Percentiles rank a stretch among this genome's conserved stretches.
phyloP scores from a whole-genome alignment of 441 rosid genomes.

The Melastoma candidum region DNA sequence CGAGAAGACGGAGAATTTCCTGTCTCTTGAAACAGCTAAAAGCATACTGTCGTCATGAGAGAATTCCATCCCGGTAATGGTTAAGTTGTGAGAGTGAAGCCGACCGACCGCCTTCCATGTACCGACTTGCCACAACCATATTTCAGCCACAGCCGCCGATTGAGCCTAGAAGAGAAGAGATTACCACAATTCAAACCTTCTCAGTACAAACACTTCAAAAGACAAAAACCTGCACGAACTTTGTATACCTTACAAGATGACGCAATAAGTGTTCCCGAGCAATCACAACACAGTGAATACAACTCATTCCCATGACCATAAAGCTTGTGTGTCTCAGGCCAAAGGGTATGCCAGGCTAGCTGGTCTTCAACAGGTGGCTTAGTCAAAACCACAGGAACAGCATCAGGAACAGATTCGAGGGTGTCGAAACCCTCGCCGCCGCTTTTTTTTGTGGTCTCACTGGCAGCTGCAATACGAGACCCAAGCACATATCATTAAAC shows the following conservation, averaged over 20 bases:
- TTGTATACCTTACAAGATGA: conserved; percentile 83
- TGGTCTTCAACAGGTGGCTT: conserved; percentile 94
- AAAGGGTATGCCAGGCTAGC: conserved; percentile 78
- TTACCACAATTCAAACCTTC: neutral
- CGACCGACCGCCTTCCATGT: conserved; percentile 85
- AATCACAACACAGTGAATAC: conserved; percentile 75
- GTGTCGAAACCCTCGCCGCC: conserved; percentile 58
- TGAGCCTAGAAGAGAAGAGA: conserved; percentile 52
- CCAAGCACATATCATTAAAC: too few species aligned
- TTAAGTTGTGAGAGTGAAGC: conserved; percentile 85
- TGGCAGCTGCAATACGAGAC: conserved; percentile 43
- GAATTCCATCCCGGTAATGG: conserved; percentile 89
- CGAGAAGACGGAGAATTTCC: conserved; percentile 75
- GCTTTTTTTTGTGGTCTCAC: conserved; percentile 34
- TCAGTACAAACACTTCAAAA: neutral
- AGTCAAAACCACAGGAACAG: conserved; percentile 68
- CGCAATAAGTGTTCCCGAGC: conserved; percentile 72
- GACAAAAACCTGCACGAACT: too few species aligned
- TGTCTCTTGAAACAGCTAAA: conserved; percentile 87
- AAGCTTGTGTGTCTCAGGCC: conserved; percentile 96
- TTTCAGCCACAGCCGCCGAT: conserved; percentile 70
- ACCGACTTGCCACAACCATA: conserved; percentile 93
- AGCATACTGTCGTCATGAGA: conserved; percentile 72
- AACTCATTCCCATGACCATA: conserved; percentile 97
- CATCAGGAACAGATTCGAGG: conserved; percentile 87